Base-by-base conservation (phyloP, 1,284 basidiomycete genomes). In the Coniferiporia weirii region DNA sequence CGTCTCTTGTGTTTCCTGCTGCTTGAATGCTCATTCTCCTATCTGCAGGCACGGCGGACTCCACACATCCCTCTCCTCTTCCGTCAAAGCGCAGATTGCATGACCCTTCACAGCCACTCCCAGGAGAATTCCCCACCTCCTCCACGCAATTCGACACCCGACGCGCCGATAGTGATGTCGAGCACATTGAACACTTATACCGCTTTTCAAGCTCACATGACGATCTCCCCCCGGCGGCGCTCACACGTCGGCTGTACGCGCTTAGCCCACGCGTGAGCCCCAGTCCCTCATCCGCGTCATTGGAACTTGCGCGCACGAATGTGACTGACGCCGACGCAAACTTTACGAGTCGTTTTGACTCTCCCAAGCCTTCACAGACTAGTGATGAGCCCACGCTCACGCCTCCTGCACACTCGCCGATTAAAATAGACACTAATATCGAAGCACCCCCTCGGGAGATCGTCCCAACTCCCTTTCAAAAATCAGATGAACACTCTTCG, bases 1-100 rank as follows among this genome's bases (percentile, higher is more conserved):
- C 2, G 49, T 47, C 8, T 27, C 6, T 52, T 10, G 53, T 46
- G 20, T 52, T 50, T 19, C 27, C 3, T 49, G 54, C 22, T 38
- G 38, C 12, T 40, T 40, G 40, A 53, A 22, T n/a, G 56, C 44
- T 17, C 17, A 56, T n/a, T 15, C 47, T 10, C 22, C 44, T 46
- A n/a, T 13, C 34, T 54, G 27, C 61, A 76, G 75, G 75, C 50
- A 72, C 73, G 4, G 74, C 73, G 4, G 75, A 76, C 59, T 76
- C 75, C 12, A 75, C 75, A 3, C 66, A 71, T 46, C 73, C 74
- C 1, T 75, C 74, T 1, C 74, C 75, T 1, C 66, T 67, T n/a
- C 69, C 70, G 7, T 67, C 67, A 48, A 66, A 64, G 15, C 72
- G 70, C 48, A 70, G 65, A 59, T 66, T 67, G 4, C 62, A 70